Base-by-base conservation (phyloP, 1,284 basidiomycete genomes). In the Puccinia novopanici region DNA sequence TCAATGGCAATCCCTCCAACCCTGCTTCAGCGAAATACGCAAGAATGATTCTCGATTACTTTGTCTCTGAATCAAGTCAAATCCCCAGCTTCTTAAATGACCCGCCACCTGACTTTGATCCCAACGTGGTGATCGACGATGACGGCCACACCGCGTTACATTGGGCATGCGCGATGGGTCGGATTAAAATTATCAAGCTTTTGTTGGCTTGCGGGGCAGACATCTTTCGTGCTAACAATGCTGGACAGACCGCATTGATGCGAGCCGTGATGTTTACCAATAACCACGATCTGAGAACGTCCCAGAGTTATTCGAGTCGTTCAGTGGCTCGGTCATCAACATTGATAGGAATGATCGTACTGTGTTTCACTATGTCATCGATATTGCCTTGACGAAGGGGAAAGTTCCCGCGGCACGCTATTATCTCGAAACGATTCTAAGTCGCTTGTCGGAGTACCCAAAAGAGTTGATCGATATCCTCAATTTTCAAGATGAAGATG, bases 161-260 rank as follows among this genome's bases (percentile, higher is more conserved):
- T 85, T 99, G 97, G 97, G 97, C 96, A 2, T 97, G 94, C 84
- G 97, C 97, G 13, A 99, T 99, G 96, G 97, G 97, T 45, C 92
- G 97, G 73, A 92, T 98, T 81, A 91, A 96, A 59, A 93, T 99
- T 82, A 94, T 99, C 84, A 99, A 98, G 86, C 89, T 99, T 5
- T 89, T 99, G 6, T 89, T 99, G 42, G 92, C 93, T 0, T 93
- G 95, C 1, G 95, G 96, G 40, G 96, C 96, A 15, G 94, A 98
- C 86, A 94, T 98, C 83, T 99, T 98, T 89, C 92, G 93, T 83
- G 94, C 96, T 83, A 99, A 99, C 88, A 93, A 93, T 85, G 91
- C 94, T 34, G 97, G 97, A 37, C 97, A 99, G 86, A 99, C 97
- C 13, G 92, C 97, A 0, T 88, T 99, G 76, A 99, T 99, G 97